Conservation (phyloP, 2,329 filamentous ascomycete genomes). For the Huntiella abstrusa region DNA sequence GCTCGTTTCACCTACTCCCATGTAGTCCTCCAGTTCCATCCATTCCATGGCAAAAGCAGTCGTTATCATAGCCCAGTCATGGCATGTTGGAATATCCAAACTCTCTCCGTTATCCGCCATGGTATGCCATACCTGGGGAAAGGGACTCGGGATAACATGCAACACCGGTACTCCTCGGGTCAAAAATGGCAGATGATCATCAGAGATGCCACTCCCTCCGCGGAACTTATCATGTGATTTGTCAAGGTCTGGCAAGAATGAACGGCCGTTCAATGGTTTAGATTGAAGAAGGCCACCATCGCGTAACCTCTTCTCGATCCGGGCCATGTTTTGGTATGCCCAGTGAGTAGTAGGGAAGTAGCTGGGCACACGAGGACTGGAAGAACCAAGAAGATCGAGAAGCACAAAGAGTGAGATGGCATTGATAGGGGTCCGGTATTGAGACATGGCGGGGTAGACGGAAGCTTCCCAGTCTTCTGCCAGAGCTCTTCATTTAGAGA, state of each 20-base stretch:
- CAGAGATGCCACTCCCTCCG: slow-evolving; percentile 38
- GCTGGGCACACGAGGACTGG: slow-evolving; percentile 53
- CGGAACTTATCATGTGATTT: slow-evolving; percentile 32
- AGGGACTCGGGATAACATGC: slow-evolving; percentile 72
- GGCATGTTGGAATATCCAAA: slow-evolving; percentile 57
- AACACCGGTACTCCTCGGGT: slow-evolving; percentile 67
- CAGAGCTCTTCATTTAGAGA: slow-evolving; percentile 32
- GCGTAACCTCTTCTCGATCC: slow-evolving; percentile 56
- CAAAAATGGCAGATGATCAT: slow-evolving; percentile 90
- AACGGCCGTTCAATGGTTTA: slow-evolving; percentile 17
- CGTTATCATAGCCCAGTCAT: slow-evolving; percentile 75
- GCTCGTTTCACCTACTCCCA: slow-evolving; percentile 12
- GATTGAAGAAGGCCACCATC: slow-evolving; percentile 47
- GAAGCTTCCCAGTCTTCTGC: slow-evolving; percentile 64
- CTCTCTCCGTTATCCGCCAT: slow-evolving; percentile 69
- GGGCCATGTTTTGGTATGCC: slow-evolving; percentile 66
- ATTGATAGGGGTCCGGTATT: slow-evolving; percentile 52
- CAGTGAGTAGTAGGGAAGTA: slow-evolving; percentile 86
- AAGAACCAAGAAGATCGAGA: slow-evolving; percentile 67
- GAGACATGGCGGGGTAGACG: slow-evolving; percentile 50
- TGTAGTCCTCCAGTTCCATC: slow-evolving; percentile 49
- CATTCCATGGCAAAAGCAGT: slow-evolving; percentile 78
- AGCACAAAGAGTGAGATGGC: slow-evolving; percentile 79
- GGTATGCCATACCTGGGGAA: slow-evolving; percentile 74
- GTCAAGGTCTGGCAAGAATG: slow-evolving; percentile 46